A percentile compares a stretch with the other conserved stretches of the same genome.
Evolutionary conservation across 306 rosid genomes (phyloP).

Genomic region (Prosopis cineraria): DNA sequence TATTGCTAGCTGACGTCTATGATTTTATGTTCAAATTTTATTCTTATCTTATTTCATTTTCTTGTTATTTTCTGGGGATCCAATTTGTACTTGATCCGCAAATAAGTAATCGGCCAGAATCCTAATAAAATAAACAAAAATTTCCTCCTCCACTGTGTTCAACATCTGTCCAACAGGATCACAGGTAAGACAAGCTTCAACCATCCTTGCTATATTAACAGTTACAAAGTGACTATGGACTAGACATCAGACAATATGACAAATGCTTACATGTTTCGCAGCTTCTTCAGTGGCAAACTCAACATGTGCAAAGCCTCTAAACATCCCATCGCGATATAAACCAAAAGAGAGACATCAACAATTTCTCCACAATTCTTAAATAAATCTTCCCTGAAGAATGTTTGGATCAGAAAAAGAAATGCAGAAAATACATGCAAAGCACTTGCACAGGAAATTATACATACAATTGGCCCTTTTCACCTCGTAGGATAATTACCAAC

Average conservation of each 20-base stretch:
- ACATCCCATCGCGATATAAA: constrained; percentile 48
- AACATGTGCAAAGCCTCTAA: constrained; percentile 80
- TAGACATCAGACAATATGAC: constrained; percentile 23
- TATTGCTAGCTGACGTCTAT: too few relatives aligned
- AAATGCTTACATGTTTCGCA: constrained; percentile 56
- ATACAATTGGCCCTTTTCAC: constrained; percentile 69
- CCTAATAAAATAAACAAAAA: too few relatives aligned
- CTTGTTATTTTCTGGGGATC: too few relatives aligned
- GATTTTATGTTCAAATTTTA: too few relatives aligned
- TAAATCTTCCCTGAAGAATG: constrained; percentile 57
- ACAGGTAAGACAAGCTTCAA: not conserved
- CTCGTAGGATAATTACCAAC: constrained; percentile 60
- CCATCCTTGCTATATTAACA: not conserved
- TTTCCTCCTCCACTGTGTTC: too few relatives aligned
- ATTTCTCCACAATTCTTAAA: constrained; percentile 69
- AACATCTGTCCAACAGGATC: not conserved
- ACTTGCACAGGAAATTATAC: constrained; percentile 26
- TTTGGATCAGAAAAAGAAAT: constrained; percentile 9
- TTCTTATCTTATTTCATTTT: too few relatives aligned
- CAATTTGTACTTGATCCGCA: too few relatives aligned
- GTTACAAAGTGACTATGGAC: constrained; percentile 16
- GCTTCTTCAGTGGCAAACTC: constrained; percentile 68
- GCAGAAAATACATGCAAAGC: constrained; percentile 8
- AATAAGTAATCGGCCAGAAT: too few relatives aligned
- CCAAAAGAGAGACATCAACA: constrained; percentile 65